Evolutionary conservation across 257 asterid genomes (phyloP).

Genomic region (Penstemon davidsonii): DNA sequence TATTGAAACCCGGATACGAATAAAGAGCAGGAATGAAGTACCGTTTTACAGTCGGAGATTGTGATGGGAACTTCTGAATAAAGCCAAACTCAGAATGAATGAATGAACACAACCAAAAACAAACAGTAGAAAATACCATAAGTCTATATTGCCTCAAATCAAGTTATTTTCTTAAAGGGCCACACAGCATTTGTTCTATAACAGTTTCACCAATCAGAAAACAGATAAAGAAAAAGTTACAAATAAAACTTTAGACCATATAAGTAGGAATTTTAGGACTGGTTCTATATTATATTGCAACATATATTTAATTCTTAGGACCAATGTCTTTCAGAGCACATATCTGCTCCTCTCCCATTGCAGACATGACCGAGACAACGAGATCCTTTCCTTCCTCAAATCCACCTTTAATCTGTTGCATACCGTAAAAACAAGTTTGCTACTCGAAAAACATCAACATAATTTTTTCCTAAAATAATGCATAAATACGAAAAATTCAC

Average conservation of each 20-base stretch:
- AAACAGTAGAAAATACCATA: neutral
- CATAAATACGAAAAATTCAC: slow-evolving; percentile 24
- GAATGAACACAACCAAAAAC: neutral
- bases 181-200: neutral
- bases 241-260: slow-evolving; percentile 24
- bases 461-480: neutral
- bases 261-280: slow-evolving; percentile 21
- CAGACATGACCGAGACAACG: slow-evolving; percentile 61
- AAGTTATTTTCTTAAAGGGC: neutral
- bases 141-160: neutral
- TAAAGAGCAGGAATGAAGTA: too few relatives aligned
- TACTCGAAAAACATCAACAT: neutral
- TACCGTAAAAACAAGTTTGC: neutral
- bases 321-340: slow-evolving; percentile 65
- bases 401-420: slow-evolving; percentile 52
- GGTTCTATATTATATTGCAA: slow-evolving; percentile 23
- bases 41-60: too few relatives aligned
- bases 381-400: slow-evolving; percentile 77
- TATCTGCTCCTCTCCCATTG: slow-evolving; percentile 88
- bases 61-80: neutral
- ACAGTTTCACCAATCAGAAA: slow-evolving; percentile 25
- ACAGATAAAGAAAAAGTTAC: neutral
- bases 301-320: slow-evolving; percentile 40
- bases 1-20: too few relatives aligned
- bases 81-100: neutral